Conservation (phyloP, 1,284 basidiomycete genomes). For the Paramarasmius palmivorus region DNA sequence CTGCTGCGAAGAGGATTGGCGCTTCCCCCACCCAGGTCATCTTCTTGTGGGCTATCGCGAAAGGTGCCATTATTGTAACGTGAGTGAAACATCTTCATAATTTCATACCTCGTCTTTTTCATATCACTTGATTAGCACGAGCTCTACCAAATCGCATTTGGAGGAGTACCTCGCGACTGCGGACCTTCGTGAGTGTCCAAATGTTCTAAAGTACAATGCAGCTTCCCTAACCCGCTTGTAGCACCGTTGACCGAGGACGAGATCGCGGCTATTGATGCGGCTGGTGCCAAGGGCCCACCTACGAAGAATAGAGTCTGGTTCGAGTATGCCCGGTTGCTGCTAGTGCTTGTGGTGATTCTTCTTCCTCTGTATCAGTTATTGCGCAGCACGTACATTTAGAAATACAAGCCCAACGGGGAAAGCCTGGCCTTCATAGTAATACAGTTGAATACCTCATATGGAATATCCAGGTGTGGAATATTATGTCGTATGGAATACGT, state of each 20-base stretch:
- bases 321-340: too few relatives aligned
- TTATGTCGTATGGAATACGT: too few relatives aligned
- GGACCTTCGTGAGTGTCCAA: constrained; percentile 40
- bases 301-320: not conserved
- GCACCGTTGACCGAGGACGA: constrained; percentile 37
- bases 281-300: constrained; percentile 33
- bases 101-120: constrained; percentile 1
- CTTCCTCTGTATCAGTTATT: too few relatives aligned
- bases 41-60: constrained; percentile 65
- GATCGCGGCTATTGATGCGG: constrained; percentile 41
- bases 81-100: constrained; percentile 37
- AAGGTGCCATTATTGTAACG: constrained; percentile 70
- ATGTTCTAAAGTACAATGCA: not conserved
- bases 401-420: not conserved
- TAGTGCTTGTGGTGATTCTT: too few relatives aligned
- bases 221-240: constrained; percentile 9
- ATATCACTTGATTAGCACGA: constrained; percentile 48
- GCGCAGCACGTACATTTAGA: not conserved
- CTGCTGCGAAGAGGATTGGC: constrained; percentile 57
- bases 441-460: too few relatives aligned
- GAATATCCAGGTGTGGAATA: not conserved
- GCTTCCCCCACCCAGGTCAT: constrained; percentile 71
- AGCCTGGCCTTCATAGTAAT: not conserved
- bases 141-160: constrained; percentile 52
- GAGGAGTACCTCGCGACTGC: constrained; percentile 56